phyloP scores from a whole-genome alignment of 768 basidiomycete genomes.

The Pholiota microspora region DNA sequence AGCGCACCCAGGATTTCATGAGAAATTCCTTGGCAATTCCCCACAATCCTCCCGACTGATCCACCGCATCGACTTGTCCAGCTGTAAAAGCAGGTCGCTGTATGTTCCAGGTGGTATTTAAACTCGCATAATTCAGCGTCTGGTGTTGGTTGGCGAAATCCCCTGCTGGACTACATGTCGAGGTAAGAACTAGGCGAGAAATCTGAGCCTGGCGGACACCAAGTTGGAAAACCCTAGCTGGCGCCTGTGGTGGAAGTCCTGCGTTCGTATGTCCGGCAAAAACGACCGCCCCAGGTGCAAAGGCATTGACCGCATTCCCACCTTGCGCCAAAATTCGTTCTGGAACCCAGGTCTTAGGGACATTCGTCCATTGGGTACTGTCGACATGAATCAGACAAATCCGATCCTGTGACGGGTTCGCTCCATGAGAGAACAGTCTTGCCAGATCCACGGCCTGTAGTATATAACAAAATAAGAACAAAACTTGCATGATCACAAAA shows the following conservation, averaged over 20 bases:
- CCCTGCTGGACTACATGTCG: neutral
- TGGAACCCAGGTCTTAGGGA: neutral
- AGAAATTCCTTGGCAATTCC: too few relatives aligned
- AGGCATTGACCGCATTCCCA: neutral
- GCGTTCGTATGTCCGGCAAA: neutral
- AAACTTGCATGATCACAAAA: neutral
- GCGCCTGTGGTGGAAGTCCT: neutral
- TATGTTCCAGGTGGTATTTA: too few relatives aligned
- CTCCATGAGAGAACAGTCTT: neutral
- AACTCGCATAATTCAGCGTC: neutral
- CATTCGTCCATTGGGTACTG: neutral
- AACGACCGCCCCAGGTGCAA: neutral
- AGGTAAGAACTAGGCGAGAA: neutral
- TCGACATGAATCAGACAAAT: neutral
- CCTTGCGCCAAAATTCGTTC: neutral
- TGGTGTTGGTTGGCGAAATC: neutral
- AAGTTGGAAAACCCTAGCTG: neutral
- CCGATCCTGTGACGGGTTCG: neutral
- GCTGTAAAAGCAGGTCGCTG: too few relatives aligned
- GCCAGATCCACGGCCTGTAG: neutral
- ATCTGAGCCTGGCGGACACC: constrained; percentile 4
- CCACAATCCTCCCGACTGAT: too few relatives aligned
- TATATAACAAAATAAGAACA: neutral
- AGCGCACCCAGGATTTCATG: too few relatives aligned
- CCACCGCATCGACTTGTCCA: too few relatives aligned